Evolutionary conservation across 1,284 basidiomycete genomes (phyloP), one percentile per base, ranked within the genome.

Genomic region (Trichosporon coremiiforme): DNA sequence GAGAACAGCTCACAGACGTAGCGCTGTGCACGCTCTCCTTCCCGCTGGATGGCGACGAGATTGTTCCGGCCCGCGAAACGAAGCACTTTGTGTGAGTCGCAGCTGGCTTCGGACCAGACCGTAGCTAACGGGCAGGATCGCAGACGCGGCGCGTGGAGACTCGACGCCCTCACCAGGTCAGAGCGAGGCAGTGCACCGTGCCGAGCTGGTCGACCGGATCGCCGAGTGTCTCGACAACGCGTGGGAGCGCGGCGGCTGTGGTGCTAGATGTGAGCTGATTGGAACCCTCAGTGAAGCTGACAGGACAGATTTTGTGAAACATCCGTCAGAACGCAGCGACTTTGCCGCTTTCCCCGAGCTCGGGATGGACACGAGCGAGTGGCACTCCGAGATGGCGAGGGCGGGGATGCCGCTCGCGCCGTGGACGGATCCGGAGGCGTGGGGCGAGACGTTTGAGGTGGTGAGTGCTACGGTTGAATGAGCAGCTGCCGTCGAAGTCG

Each of bases 11-110:
- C 29, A 60, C 57, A n/a, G 57, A 60, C 7, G 57, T 60, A 3
- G 57, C 57, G 57, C 29, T 60, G 29, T 60, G 57, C 57, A 60
- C 31, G 31, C 29, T 33, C 57, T 60, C 31, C 29, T 60, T 60
- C 57, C 57, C 57, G 0, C 17, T 60, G 1, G 29, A 7, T n/a
- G 57, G 57, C 1, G 31, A n/a, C 15, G 57, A 60, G 29, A 13
- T 60, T 8, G 15, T 3, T 13, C 29, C 57, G 15, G n/a, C 31
- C 2, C 31, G 57, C 13, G 57, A 60, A 17, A 33, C 15, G 1
- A 15, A 10, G 57, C 57, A 60, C 31, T 60, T 60, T 25, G 57
- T 60, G 57, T 60, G n/a, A 1, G 57, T n/a, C 8, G 4, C 31
- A 33, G 29, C 29, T 60, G 17, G 13, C 1, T 17, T n/a, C 8